Percentiles rank a stretch among this genome's conserved stretches.
These are phyloP conservation scores for Cardiospermum halicacabum DNA, from an alignment of 345 rosid species.

Conservation along the genomic window DNA sequence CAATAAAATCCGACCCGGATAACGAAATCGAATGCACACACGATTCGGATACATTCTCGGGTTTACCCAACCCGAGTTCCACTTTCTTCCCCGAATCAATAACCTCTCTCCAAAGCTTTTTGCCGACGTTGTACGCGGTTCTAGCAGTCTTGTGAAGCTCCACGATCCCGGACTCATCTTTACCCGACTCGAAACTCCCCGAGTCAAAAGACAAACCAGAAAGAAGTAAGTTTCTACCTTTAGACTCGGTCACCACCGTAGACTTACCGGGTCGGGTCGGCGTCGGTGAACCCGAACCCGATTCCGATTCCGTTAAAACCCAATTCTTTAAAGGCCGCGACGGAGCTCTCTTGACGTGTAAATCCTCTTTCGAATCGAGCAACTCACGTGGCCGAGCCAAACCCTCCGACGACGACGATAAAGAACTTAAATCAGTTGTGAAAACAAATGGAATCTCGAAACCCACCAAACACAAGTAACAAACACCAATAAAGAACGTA, in stretches of 20 bases:
- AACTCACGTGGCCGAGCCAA: constrained; percentile 29
- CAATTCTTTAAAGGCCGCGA: constrained; percentile 45
- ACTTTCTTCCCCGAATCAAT: constrained; percentile 47
- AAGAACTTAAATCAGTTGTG: constrained; percentile 40
- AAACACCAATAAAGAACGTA: constrained; percentile 43
- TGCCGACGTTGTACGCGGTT: constrained; percentile 70
- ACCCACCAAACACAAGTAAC: constrained; percentile 58
- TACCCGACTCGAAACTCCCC: constrained; percentile 42
- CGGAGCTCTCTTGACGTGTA: constrained; percentile 40
- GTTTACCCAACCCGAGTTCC: constrained; percentile 1
- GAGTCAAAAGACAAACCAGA: constrained; percentile 58
- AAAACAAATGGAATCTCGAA: constrained; percentile 79
- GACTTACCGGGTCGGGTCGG: constrained; percentile 9
- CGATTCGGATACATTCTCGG: constrained; percentile 35
- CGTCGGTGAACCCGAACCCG: constrained; percentile 29
- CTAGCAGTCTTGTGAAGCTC: constrained; percentile 75
- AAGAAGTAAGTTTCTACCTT: constrained; percentile 23
- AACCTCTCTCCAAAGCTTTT: constrained; percentile 64
- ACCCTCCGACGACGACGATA: constrained; percentile 46
- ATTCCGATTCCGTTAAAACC: constrained; percentile 37
- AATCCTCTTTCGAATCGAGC: constrained; percentile 51
- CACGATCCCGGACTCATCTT: constrained; percentile 54
- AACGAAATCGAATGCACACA: constrained; percentile 65
- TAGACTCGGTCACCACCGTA: neutral
- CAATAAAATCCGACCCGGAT: constrained; percentile 54